Conservation (phyloP, 257 asterid genomes). For the Dorcoceras hygrometricum region DNA sequence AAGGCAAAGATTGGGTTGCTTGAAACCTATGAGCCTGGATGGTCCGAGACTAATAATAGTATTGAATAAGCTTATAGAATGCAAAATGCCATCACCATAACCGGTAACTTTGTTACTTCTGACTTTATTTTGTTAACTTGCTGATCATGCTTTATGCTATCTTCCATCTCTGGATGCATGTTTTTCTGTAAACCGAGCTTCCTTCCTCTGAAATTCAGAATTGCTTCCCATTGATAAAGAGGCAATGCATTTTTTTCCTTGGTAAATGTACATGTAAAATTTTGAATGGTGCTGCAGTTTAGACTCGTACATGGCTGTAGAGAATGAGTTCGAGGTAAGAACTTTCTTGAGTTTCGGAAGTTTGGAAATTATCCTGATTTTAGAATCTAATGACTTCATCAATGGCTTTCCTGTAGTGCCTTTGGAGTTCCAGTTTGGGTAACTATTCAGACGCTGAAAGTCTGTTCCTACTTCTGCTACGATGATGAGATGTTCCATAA, state of each 20-base stretch:
- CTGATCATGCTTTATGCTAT: background rate
- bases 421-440: too few relatives aligned
- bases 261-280: background rate
- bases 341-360: background rate
- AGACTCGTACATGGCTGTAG: background rate
- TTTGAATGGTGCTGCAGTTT: background rate
- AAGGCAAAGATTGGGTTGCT: slow-evolving; percentile 98
- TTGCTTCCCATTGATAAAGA: background rate
- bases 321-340: background rate
- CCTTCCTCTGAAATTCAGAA: background rate
- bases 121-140: slow-evolving; percentile 8
- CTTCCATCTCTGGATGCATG: background rate
- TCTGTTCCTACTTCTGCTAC: background rate
- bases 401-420: background rate
- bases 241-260: background rate
- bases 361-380: background rate
- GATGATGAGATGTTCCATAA: background rate
- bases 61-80: slow-evolving; percentile 53
- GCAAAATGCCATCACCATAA: slow-evolving; percentile 41
- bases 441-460: background rate
- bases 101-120: slow-evolving; percentile 31
- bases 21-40: slow-evolving; percentile 96
- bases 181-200: background rate
- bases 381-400: background rate
- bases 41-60: slow-evolving; percentile 86